Percentiles rank a stretch among this genome's conserved stretches.
phyloP scores from a whole-genome alignment of 1,284 basidiomycete genomes.

The Cutaneotrichosporon sp. region DNA sequence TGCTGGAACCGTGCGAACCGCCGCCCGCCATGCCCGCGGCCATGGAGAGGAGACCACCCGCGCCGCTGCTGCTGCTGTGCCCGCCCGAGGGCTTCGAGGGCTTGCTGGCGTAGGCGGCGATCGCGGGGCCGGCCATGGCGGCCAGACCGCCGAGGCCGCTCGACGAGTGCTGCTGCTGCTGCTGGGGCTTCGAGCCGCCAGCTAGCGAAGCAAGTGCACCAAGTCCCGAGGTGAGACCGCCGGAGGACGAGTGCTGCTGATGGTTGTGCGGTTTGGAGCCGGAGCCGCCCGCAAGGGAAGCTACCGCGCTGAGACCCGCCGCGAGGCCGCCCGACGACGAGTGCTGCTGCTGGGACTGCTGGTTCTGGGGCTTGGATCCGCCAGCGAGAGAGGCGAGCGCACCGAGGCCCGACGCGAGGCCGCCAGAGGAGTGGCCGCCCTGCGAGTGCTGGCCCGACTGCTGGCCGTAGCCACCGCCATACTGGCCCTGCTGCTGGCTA shows the following conservation, averaged over 20 bases:
- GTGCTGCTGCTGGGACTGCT: neutral
- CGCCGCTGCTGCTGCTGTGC: neutral
- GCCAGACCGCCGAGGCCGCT: neutral
- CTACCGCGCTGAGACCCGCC: neutral
- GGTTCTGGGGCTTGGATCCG: too few relatives aligned
- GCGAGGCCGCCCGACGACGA: neutral
- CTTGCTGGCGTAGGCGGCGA: neutral
- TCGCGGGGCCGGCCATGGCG: neutral
- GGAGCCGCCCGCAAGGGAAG: neutral
- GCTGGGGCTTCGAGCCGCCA: neutral
- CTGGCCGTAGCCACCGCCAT: constrained; percentile 2
- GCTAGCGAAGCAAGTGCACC: neutral
- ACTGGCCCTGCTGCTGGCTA: too few relatives aligned
- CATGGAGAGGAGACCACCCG: too few relatives aligned
- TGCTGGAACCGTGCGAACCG: neutral
- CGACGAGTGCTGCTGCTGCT: neutral
- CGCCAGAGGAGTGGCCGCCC: neutral
- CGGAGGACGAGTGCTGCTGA: neutral
- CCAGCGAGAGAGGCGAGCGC: too few relatives aligned
- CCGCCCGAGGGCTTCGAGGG: neutral
- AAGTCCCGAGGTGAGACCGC: neutral
- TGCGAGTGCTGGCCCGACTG: neutral
- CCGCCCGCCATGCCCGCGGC: too few relatives aligned
- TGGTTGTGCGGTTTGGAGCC: neutral
- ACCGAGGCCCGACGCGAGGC: neutral